phyloP scores from a whole-genome alignment of 2,329 filamentous ascomycete species.

The Arthrobotrys megalospora region DNA sequence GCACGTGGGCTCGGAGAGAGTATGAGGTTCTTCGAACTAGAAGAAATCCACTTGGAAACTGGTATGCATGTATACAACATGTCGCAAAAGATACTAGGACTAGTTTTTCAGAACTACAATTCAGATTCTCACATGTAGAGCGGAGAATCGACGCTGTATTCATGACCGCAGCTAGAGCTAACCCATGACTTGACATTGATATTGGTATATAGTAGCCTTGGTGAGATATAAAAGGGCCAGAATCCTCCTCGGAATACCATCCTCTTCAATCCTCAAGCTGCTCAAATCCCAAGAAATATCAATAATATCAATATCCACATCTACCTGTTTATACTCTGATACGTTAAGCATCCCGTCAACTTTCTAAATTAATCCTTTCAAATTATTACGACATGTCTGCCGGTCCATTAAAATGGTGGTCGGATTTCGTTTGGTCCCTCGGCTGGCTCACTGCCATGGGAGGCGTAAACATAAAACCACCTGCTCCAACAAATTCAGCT shows the following conservation, averaged over 20 bases:
- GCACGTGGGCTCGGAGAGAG: neutral
- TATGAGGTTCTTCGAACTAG: neutral
- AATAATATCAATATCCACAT: neutral
- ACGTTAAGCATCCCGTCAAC: neutral
- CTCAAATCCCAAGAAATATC: too few species aligned
- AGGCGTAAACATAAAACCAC: neutral
- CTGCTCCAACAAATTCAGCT: neutral
- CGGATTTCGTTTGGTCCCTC: neutral
- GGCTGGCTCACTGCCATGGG: neutral
- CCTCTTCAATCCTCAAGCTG: neutral
- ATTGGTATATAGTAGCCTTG: neutral
- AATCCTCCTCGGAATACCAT: neutral
- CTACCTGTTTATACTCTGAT: neutral
- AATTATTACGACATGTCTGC: neutral
- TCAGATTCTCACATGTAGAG: too few species aligned
- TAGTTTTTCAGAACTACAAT: too few species aligned
- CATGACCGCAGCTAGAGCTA: too few species aligned
- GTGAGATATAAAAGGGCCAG: neutral
- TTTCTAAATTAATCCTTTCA: neutral
- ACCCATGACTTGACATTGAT: too few species aligned
- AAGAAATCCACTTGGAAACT: neutral
- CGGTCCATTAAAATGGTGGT: conserved; percentile 9
- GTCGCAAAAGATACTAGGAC: too few species aligned
- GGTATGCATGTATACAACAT: neutral
- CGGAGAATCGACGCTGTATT: too few species aligned